Conservation (phyloP, 495 filamentous ascomycete genomes). For the Aeminium ludgeri region DNA sequence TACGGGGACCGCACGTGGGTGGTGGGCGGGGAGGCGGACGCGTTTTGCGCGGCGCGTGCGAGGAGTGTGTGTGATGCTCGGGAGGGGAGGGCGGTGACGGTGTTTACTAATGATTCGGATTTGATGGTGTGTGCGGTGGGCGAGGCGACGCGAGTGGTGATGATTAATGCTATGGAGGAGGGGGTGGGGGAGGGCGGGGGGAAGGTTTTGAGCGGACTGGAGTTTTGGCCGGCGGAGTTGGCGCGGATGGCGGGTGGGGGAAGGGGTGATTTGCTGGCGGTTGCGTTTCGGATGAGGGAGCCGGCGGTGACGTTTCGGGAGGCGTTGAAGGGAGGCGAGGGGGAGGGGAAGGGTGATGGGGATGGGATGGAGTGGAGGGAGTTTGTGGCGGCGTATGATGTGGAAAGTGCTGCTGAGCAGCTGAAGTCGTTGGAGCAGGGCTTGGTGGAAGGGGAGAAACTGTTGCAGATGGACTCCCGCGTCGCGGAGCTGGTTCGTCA, state of each 20-base stretch:
- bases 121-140: constrained; percentile 6
- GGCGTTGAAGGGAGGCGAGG: too few species aligned
- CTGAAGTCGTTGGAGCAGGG: background rate
- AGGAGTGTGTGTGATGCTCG: background rate
- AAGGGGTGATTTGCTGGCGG: background rate
- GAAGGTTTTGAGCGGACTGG: background rate
- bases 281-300: too few species aligned
- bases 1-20: constrained; percentile 1
- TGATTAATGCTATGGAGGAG: constrained; percentile 2
- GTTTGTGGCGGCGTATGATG: background rate
- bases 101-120: constrained; percentile 14
- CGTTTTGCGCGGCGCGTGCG: constrained; percentile 10
- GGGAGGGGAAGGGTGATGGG: too few species aligned
- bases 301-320: too few species aligned
- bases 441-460: background rate
- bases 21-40: constrained; percentile 10
- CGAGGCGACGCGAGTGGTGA: background rate
- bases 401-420: background rate
- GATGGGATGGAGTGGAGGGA: background rate
- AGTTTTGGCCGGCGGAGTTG: constrained; percentile 1
- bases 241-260: background rate
- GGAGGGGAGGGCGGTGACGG: background rate
- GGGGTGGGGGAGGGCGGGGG: background rate
- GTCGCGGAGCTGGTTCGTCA: constrained; percentile 6
- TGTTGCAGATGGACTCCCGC: background rate